Evolutionary conservation across 495 filamentous ascomycete genomes (phyloP).

Genomic region (Choiromyces venosus): DNA sequence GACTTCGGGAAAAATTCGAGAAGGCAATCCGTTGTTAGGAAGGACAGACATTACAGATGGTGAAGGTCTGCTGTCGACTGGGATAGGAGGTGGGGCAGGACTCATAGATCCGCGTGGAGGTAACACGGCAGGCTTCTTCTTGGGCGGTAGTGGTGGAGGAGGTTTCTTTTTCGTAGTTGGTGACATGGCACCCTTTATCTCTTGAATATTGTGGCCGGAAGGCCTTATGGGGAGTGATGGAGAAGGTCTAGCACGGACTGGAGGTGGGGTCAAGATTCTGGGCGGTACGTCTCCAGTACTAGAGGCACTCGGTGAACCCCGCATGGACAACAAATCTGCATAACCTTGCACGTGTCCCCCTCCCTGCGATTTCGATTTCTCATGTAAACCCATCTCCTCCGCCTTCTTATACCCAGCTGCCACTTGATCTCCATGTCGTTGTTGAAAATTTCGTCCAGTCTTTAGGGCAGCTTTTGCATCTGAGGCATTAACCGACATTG

Average conservation of each 20-base stretch:
- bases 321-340: constrained; percentile 15
- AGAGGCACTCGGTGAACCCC: constrained; percentile 5
- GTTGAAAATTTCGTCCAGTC: constrained; percentile 67
- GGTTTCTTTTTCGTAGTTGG: constrained; percentile 54
- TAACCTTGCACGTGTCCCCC: constrained; percentile 43
- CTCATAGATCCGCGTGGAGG: constrained; percentile 13
- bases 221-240: constrained; percentile 7
- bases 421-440: constrained; percentile 67
- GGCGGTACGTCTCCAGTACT: no score
- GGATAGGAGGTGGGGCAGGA: constrained; percentile 20
- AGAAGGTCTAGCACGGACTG: constrained; percentile 22
- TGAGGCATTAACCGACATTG: constrained; percentile 53
- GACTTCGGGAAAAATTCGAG: constrained; percentile 22
- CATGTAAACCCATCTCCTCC: constrained; percentile 30
- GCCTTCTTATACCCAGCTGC: constrained; percentile 51
- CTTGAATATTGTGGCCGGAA: background rate
- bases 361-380: constrained; percentile 52
- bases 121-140: constrained; percentile 53
- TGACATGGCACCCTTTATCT: background rate
- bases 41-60: constrained; percentile 16
- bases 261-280: constrained; percentile 1
- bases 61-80: constrained; percentile 22
- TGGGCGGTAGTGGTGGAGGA: constrained; percentile 63
- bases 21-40: constrained; percentile 31
- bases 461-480: constrained; percentile 53